Base-by-base conservation (phyloP, 106 monocot genomes). In the Narthecium ossifragum region DNA sequence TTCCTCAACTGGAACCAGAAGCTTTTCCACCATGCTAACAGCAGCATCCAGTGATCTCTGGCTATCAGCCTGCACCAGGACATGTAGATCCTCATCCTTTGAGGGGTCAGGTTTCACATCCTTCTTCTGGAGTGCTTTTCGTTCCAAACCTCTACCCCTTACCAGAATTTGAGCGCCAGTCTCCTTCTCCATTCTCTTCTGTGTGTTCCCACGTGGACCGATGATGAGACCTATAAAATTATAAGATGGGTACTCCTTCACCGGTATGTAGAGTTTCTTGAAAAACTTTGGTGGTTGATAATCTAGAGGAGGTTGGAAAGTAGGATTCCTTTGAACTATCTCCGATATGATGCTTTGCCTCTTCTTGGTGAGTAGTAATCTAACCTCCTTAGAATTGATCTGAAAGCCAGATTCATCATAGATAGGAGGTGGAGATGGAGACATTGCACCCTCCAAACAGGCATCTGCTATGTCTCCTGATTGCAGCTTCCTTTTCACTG, bases 211-310 rank as follows among this genome's bases (percentile, higher is more conserved):
- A 36, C 80, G 56, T 6, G 88, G 88, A 14, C 88, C 88, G 20
- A 88, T 31, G 29, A 88, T 77, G 18, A 84, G 71, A 24, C 88
- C 88, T 14, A 88, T 30, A 28, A 88, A 88, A 55, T 88, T 88
- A 46, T 80, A 80, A 11, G 46, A 32, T 13, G 84, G 88, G 49
- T 64, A 84, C 54, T 83, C 71, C 52, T 80, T 80, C 40, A 41
- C 34, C 10, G 88, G 88, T 36, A 88, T 33, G 50, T 84, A 88
- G 14, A 88, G 68, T 63, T 84, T 89, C 72, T 77, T 85, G 20
- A 41, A 46, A 13, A 70, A 34, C 65, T 70, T 76, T 31, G 53
- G 20, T 2, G 54, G 62, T 10, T 38, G 62, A 27, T 48, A 52
- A 31, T 73, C 62, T 0, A 34, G 13, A 28, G 60, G 78, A 30